These are phyloP conservation scores for Eutrema japonicum DNA, from an alignment of 345 rosid genomes.

Conservation along the genomic window DNA sequence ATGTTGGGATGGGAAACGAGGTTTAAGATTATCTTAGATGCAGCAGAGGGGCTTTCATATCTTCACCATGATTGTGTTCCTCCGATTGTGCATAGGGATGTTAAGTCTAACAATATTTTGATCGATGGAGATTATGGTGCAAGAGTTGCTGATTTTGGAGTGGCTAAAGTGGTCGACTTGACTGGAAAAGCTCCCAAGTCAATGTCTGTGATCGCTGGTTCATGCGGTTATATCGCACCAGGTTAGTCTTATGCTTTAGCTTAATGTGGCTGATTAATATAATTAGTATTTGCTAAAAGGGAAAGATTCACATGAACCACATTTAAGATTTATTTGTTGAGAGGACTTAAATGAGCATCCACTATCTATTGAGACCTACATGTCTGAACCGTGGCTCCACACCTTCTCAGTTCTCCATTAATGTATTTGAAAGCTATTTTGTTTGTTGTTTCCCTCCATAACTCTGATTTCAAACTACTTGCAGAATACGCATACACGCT, in stretches of 20 bases:
- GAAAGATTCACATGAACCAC: constrained; percentile 10
- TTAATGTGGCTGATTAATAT: constrained; percentile 15
- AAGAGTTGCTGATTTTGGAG: constrained; percentile 96
- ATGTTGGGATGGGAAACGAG: constrained; percentile 85
- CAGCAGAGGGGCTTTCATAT: constrained; percentile 95
- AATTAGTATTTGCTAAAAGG: background rate
- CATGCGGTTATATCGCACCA: constrained; percentile 99
- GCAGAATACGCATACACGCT: constrained; percentile 98
- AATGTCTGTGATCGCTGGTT: constrained; percentile 96
- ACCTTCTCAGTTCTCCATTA: constrained; percentile 21
- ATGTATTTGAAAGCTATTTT: constrained; percentile 16
- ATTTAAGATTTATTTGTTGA: constrained; percentile 35
- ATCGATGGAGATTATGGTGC: constrained; percentile 91
- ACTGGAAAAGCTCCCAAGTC: constrained; percentile 79
- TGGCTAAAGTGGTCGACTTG: constrained; percentile 79
- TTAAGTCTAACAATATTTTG: constrained; percentile 92
- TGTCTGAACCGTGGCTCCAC: constrained; percentile 44
- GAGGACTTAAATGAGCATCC: constrained; percentile 44
- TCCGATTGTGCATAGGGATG: constrained; percentile 94
- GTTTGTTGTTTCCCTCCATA: constrained; percentile 33
- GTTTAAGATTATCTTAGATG: constrained; percentile 78
- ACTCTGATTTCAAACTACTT: constrained; percentile 28
- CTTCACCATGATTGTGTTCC: constrained; percentile 96
- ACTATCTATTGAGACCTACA: constrained; percentile 30
- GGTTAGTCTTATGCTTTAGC: constrained; percentile 55